Evolutionary conservation across 768 basidiomycete species (phyloP), one percentile per base, ranked within the genome.

Genomic region (Mycena galericulata): DNA sequence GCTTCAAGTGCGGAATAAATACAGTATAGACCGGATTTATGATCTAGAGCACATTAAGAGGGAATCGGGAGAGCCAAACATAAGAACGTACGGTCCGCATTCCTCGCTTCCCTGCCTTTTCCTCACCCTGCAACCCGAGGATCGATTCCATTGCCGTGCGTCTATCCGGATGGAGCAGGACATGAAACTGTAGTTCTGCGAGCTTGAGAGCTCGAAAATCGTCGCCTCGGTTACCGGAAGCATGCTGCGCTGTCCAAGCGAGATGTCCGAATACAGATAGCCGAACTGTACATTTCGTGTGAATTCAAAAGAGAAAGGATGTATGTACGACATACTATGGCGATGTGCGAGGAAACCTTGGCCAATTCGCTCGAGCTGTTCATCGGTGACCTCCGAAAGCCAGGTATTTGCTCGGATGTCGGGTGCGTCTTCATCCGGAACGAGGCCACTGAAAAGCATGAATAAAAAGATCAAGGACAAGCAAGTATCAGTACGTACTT

Each of bases 151-250:
- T 72, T 0, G 57, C 40, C 2, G 74, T 76, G 26, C 72, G 58
- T 60, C 69, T 36, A 40, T 76, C 74, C 3, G 77, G 76, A 50
- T 79, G 78, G 2, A 70, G 60, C 30, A 76, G 64, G 0, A 38
- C 68, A 41, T 73, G 74, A 3, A 78, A 76, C 62, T 79, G 78
- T 15, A 79, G 62, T 50, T 79, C 76, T 1, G 56, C 60, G 1
- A 80, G 71, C 49, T 66, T 69, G 6, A 79, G 68, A 0, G 74
- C 71, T 4, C 74, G 72, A 29, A 80, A 67, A 51, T 79, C 78
- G 49, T 80, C 77, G 14, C 79, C 78, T 8, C 76, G 75, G 55
- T 79, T 80, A 7, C 79, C 78, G 17, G 67, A 69, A 17, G 77
- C 76, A 69, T 78, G 66, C 60, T 77, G 76, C 5, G 66, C 62